Base-by-base conservation (phyloP, 2,329 filamentous ascomycete genomes). In the Trichophyton rubrum region DNA sequence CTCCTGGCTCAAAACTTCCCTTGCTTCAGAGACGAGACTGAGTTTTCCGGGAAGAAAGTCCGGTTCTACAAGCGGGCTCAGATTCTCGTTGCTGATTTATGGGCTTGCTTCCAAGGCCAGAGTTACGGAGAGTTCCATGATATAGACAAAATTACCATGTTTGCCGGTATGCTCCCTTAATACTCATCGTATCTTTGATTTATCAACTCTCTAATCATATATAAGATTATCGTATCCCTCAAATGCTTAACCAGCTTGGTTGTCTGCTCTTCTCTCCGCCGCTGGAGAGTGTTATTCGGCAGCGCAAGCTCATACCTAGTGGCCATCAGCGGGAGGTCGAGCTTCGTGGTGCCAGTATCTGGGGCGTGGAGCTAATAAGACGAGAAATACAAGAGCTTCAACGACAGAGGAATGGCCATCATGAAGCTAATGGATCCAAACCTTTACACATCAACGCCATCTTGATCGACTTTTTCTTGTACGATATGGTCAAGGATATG, bases 91-190 rank as follows among this genome's bases (percentile, higher is more conserved):
- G 95, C 95, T 22, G 93, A 99, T 72, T 72, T 97, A 0, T 99
- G 95, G 95, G 95, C 93, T 3, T 95, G 90, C 64, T 97, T 97
- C 71, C 84, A 92, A 59, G 90, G 90, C 53, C 79, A 86, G 66
- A 80, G 82, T 27, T 91, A 86, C 68, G 95, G 93, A 35, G 78
- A 81, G 30, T 99, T 99, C 73, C 71, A 84, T 61, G 93, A 99
- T 70, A 96, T 99, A 67, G 87, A 93, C 75, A 90, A 90, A 71
- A 87, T 99, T 68, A 99, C 93, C 63, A 97, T 97, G 86, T 99
- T 99, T 77, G 91, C 93, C 69, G 81, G 80, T 81, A 72, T 49
- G 66, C 9, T 8, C 11, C 22, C 15, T 30, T 15, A n/a, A 1
- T 15, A 13, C 33, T 38, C 33, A 1, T 3, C 33, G 7, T 13